Conservation (phyloP, 139 green algal genomes). For the Auxenochlorella protothecoides region DNA sequence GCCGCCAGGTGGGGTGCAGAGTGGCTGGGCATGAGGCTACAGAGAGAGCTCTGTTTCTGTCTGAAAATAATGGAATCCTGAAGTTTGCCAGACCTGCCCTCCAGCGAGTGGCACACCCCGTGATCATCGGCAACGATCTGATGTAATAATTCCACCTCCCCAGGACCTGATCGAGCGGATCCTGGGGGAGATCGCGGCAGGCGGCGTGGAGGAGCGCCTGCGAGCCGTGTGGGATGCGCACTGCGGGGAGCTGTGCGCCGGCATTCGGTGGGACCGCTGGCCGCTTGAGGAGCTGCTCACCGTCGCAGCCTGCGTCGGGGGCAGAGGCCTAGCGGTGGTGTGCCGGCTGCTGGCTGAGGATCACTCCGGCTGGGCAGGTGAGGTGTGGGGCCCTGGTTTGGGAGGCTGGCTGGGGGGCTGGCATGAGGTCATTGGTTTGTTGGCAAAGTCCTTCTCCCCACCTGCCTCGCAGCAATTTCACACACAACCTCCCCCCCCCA, state of each 20-base stretch:
- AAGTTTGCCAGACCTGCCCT: not conserved
- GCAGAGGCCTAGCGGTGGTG: constrained; percentile 52
- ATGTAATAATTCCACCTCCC: not conserved
- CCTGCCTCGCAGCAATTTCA: no score
- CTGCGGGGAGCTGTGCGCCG: constrained; percentile 34
- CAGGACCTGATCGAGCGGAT: constrained; percentile 29
- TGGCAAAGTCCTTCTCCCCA: no score
- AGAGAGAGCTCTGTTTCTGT: not conserved
- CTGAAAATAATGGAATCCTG: not conserved
- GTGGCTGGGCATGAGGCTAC: not conserved
- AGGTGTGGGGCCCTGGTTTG: not conserved
- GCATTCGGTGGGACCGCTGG: constrained; percentile 64
- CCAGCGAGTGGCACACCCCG: not conserved
- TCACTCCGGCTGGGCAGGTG: constrained; percentile 45
- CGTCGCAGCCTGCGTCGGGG: constrained; percentile 63
- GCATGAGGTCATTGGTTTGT: no score
- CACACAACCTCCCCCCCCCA: not conserved
- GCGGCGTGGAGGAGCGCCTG: constrained; percentile 24
- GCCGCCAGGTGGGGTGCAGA: constrained; percentile 19
- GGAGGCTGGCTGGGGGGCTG: not conserved
- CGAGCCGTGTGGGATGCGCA: constrained; percentile 33
- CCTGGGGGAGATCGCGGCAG: constrained; percentile 31
- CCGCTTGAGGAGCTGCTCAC: constrained; percentile 46
- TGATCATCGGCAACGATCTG: not conserved
- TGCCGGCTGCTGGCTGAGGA: constrained; percentile 67